Conservation (phyloP, 1,139 yeast species). For the Candida sp. region DNA sequence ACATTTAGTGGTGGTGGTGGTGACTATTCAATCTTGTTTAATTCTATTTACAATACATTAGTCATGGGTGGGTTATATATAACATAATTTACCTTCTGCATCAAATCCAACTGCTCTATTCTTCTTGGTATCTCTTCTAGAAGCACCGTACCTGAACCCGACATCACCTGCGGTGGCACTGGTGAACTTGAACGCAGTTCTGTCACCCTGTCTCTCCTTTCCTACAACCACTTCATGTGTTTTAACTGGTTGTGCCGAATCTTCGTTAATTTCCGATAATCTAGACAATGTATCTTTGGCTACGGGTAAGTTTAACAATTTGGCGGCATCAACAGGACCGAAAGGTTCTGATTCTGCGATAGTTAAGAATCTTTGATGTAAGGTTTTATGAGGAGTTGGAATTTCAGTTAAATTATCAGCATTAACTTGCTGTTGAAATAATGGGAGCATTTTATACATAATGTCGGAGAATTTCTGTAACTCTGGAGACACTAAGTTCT, state of each 20-base stretch:
- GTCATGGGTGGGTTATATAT: constrained; percentile 14
- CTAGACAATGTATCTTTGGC: constrained; percentile 73
- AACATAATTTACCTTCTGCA: constrained; percentile 61
- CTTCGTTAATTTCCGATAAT: constrained; percentile 55
- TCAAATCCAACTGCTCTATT: constrained; percentile 79
- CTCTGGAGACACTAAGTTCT: constrained; percentile 49
- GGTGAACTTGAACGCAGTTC: constrained; percentile 68
- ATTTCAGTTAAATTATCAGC: constrained; percentile 87
- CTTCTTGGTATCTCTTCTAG: constrained; percentile 84
- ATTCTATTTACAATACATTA: neutral
- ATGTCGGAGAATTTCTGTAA: constrained; percentile 52
- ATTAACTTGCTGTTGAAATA: constrained; percentile 45
- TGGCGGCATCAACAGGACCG: constrained; percentile 97
- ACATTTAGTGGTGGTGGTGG: no score
- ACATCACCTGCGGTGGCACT: constrained; percentile 77
- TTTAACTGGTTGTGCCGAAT: constrained; percentile 18
- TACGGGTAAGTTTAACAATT: constrained; percentile 76
- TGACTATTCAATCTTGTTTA: neutral
- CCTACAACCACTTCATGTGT: constrained; percentile 44
- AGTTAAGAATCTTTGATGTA: constrained; percentile 79
- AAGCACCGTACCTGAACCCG: constrained; percentile 90
- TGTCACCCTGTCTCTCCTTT: constrained; percentile 52
- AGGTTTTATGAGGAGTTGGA: constrained; percentile 84
- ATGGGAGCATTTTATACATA: constrained; percentile 81
- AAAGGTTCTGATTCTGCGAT: constrained; percentile 96